These are phyloP conservation scores for Teratosphaeria nubilosa DNA, from an alignment of 2,329 filamentous ascomycete species.

Conservation along the genomic window DNA sequence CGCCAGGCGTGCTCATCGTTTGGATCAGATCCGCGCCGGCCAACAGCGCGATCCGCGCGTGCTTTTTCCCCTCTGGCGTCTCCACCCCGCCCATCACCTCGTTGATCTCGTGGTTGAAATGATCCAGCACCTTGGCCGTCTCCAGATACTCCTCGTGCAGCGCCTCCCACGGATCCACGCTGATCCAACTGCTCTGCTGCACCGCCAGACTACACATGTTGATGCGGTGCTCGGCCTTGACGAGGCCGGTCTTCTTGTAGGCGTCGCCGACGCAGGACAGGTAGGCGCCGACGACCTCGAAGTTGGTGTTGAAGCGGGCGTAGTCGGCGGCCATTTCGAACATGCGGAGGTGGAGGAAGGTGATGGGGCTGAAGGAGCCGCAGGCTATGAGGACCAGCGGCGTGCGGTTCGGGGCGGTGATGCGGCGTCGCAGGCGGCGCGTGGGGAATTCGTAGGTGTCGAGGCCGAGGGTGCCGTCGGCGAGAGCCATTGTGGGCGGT, in stretches of 20 bases:
- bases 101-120: constrained; percentile 87
- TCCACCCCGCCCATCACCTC: constrained; percentile 63
- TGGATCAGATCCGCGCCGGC: constrained; percentile 54
- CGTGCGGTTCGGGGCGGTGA: constrained; percentile 46
- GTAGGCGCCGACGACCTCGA: constrained; percentile 79
- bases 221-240: constrained; percentile 61
- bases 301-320: constrained; percentile 62
- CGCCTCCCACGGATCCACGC: constrained; percentile 85
- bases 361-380: constrained; percentile 40
- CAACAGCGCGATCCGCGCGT: constrained; percentile 66
- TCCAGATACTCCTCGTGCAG: constrained; percentile 74
- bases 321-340: constrained; percentile 81
- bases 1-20: constrained; percentile 43
- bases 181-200: constrained; percentile 66
- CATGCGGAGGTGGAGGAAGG: constrained; percentile 70
- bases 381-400: constrained; percentile 61
- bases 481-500: constrained; percentile 14
- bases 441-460: constrained; percentile 52
- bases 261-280: constrained; percentile 66
- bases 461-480: constrained; percentile 25
- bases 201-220: constrained; percentile 82
- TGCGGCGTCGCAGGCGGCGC: constrained; percentile 47
- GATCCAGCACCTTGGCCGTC: constrained; percentile 80
- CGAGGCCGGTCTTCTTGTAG: constrained; percentile 73
- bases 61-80: constrained; percentile 56